phyloP scores from a whole-genome alignment of 208 protist genomes.

The Trypanosoma avium region DNA sequence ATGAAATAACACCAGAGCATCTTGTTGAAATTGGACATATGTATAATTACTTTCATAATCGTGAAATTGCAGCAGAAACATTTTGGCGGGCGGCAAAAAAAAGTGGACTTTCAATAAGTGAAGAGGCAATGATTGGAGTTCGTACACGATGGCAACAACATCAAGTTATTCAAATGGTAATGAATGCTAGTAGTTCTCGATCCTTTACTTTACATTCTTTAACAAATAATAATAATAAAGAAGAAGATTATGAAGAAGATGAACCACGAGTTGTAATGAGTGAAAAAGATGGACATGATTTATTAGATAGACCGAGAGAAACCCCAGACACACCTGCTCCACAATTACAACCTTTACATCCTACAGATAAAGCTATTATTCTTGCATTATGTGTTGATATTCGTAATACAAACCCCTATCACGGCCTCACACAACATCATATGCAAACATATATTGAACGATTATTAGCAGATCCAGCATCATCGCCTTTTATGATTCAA shows the following conservation, averaged over 20 bases:
- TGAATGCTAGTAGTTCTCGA: conserved; percentile 60
- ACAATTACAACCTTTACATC: conserved; percentile 59
- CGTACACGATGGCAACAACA: conserved; percentile 91
- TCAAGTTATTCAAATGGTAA: conserved; percentile 78
- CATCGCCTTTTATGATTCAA: conserved; percentile 75
- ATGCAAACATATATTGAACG: conserved; percentile 90
- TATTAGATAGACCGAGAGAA: conserved; percentile 77
- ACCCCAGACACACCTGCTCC: conserved; percentile 37
- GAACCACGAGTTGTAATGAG: conserved; percentile 40
- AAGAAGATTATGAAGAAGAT: conserved; percentile 44
- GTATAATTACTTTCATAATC: conserved; percentile 87
- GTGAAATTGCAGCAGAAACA: conserved; percentile 63
- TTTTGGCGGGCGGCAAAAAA: conserved; percentile 58
- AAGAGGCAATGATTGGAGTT: conserved; percentile 84
- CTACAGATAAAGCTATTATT: conserved; percentile 85
- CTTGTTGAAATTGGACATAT: conserved; percentile 84
- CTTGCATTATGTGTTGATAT: conserved; percentile 87
- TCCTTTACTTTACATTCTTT: conserved; percentile 1
- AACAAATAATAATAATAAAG: not conserved
- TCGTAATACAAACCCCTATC: conserved; percentile 83
- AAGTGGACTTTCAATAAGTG: conserved; percentile 71
- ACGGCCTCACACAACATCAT: conserved; percentile 87
- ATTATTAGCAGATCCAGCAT: conserved; percentile 71
- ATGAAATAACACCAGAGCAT: conserved; percentile 45
- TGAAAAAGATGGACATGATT: conserved; percentile 82